Percentiles rank a stretch among this genome's conserved stretches.
Evolutionary conservation across 768 basidiomycete species (phyloP).

Genomic region (Podaxis carcinomalis): DNA sequence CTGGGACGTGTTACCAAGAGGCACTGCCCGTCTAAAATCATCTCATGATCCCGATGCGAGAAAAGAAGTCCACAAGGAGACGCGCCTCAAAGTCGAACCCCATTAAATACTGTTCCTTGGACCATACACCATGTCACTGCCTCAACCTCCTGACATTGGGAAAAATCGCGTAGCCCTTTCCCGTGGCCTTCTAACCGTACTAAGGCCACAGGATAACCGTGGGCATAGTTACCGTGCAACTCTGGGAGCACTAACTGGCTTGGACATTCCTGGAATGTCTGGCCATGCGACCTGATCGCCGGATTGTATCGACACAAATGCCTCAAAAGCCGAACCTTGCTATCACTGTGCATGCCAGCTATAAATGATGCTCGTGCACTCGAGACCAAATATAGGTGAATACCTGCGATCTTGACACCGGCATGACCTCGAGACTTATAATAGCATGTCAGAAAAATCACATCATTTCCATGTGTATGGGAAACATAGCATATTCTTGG

Average conservation of each 20-base stretch:
- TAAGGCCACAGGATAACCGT: too few species aligned
- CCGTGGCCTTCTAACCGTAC: background rate
- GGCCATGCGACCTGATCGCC: background rate
- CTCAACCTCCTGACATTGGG: background rate
- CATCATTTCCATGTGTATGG: conserved; percentile 9
- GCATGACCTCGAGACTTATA: background rate
- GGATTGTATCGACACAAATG: background rate
- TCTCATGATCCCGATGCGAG: background rate
- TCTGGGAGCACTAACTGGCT: too few species aligned
- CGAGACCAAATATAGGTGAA: background rate
- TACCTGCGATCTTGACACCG: background rate
- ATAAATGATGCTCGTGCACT: background rate
- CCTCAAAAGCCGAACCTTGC: background rate
- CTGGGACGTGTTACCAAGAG: too few species aligned
- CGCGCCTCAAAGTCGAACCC: background rate
- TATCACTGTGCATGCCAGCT: background rate
- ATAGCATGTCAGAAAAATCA: background rate
- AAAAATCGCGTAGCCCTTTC: background rate
- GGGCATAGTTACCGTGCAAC: too few species aligned
- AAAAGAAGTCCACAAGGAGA: background rate
- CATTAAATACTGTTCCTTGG: background rate
- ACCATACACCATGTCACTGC: background rate
- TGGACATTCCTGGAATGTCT: too few species aligned
- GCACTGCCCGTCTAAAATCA: background rate
- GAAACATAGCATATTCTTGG: conserved; percentile 2